phyloP scores from a whole-genome alignment of 257 asterid species.

The Knoxia roxburghii region DNA sequence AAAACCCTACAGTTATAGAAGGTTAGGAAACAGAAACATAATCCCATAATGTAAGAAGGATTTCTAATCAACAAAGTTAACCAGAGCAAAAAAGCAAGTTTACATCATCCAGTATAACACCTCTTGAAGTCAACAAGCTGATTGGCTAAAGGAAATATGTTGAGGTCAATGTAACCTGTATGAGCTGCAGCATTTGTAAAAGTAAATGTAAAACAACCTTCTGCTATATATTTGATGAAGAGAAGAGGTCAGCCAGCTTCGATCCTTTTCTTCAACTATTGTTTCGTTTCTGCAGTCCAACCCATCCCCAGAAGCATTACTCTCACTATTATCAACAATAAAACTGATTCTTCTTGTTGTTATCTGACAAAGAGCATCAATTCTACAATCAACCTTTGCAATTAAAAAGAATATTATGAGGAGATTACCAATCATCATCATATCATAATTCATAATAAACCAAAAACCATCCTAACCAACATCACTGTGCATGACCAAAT shows the following conservation, averaged over 20 bases:
- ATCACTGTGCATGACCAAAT: not conserved
- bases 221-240: conserved; percentile 98
- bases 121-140: not conserved
- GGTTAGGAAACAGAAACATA: not conserved
- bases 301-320: conserved; percentile 38
- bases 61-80: not conserved
- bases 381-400: conserved; percentile 5
- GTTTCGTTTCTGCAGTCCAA: conserved; percentile 40
- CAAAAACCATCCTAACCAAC: not conserved
- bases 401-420: not conserved
- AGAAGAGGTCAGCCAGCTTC: conserved; percentile 85
- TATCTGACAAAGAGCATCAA: conserved; percentile 50
- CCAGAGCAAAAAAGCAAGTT: not conserved
- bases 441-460: too few relatives aligned
- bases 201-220: conserved; percentile 53
- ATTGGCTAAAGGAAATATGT: not conserved
- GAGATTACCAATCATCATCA: not conserved
- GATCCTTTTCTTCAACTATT: conserved; percentile 76
- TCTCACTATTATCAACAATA: conserved; percentile 67
- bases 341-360: conserved; percentile 89
- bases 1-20: not conserved
- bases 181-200: conserved; percentile 11
- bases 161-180: not conserved
- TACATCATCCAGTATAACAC: not conserved
- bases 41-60: not conserved